Conservation (phyloP, 1,284 basidiomycete genomes). For the Malassezia brasiliensis region DNA sequence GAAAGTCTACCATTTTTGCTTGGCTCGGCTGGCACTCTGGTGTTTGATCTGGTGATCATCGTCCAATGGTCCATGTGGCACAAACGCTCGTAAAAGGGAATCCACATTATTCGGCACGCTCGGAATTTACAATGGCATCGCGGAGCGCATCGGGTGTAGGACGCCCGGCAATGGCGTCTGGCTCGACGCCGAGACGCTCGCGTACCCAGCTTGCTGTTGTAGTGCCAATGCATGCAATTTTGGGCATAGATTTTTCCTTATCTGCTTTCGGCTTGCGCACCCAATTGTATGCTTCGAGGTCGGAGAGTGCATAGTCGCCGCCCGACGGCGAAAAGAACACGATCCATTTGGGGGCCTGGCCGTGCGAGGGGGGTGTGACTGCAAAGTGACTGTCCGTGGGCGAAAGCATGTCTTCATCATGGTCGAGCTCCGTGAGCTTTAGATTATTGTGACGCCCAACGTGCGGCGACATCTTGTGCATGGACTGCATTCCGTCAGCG, state of each 20-base stretch:
- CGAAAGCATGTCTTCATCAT: neutral
- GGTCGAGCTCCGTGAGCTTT: neutral
- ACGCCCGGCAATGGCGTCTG: slow-evolving; percentile 34
- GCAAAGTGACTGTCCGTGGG: neutral
- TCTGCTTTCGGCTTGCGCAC: slow-evolving; percentile 15
- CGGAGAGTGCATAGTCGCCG: slow-evolving; percentile 34
- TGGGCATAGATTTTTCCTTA: slow-evolving; percentile 6
- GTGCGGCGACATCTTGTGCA: neutral
- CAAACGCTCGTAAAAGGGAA: neutral
- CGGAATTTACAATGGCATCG: slow-evolving; percentile 25
- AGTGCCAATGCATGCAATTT: slow-evolving; percentile 35
- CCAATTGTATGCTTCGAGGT: slow-evolving; percentile 32
- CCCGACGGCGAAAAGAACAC: slow-evolving; percentile 47
- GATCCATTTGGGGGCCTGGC: slow-evolving; percentile 23
- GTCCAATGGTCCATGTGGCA: slow-evolving; percentile 37
- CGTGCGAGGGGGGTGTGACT: slow-evolving; percentile 12
- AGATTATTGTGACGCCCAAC: neutral
- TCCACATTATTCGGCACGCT: neutral
- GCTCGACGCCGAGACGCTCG: slow-evolving; percentile 27
- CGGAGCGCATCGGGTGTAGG: slow-evolving; percentile 37
- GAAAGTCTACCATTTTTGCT: slow-evolving; percentile 44
- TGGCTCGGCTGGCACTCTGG: slow-evolving; percentile 38
- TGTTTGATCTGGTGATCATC: slow-evolving; percentile 43
- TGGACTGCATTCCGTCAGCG: neutral
- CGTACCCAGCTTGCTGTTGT: slow-evolving; percentile 35